Base-by-base conservation (phyloP, 208 protist genomes). In the Zelonia costaricensis region DNA sequence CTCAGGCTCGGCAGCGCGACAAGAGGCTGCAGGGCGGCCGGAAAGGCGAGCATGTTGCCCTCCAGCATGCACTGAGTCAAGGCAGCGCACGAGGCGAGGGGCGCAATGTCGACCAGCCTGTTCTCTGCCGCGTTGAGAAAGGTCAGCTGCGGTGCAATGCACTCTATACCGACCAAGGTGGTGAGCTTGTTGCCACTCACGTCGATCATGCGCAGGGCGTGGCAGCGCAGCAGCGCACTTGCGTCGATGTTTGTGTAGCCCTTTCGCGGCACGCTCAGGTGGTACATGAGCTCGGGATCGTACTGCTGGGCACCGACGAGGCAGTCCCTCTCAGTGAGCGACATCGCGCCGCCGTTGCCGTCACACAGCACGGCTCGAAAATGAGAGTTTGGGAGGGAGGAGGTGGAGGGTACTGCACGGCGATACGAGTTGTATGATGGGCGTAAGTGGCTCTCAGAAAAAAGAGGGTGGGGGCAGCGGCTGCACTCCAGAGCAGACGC, bases 81-180 rank as follows among this genome's bases (percentile, higher is more conserved):
- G 1, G 36, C 25, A 1, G 23, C 10, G 45, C 77, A 91, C 6
- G 2, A 4, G 1, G 61, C 61, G 10, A 96, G 53, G 0, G 49
- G 69, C 0, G 51, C 27, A 5, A 96, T 44, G 45, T 86, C 71
- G 0, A 22, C 47, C 4, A 96, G 33, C 3, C 54, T 23, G 66
- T 96, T 96, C 60, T 93, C 84, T 0, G 86, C 43, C 2, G 70
- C 86, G 53, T 91, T 87, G 13, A 96, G 68, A 27, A 76, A 66
- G 18, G 58, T 74, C 2, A 96, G 74, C 30, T 76, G 83, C 0
- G 49, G 59, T 3, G 76, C 74, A 16, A 88, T 57, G 0, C 18
- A 20, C n/a, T 74, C 62, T 49, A 96, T 46, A 8, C 86, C 91
- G 0, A 45, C 33, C n/a, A 94, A 66, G 15, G 56, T 77, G 8